Percentiles rank a stretch among this genome's conserved stretches.
Evolutionary conservation across 23 red algal species (phyloP).

Genomic region (Gracilaria vermiculophylla): DNA sequence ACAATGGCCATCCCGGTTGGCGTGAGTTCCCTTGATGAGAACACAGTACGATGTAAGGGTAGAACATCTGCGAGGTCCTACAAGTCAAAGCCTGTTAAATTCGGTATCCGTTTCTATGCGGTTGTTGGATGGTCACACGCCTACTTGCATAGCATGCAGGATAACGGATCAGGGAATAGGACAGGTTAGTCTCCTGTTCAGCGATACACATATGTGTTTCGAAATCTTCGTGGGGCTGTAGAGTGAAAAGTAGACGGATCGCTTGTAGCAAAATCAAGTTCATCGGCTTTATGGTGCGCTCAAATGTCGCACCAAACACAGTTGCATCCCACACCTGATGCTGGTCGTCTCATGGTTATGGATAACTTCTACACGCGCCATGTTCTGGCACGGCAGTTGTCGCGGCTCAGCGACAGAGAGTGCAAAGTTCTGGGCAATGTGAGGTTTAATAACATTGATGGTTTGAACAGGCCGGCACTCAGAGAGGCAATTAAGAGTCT

Average conservation of each 20-base stretch:
- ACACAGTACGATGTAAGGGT: not conserved
- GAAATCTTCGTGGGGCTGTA: conserved; percentile 9
- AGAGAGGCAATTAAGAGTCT: not conserved
- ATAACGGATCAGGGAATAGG: conserved; percentile 7
- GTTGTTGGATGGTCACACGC: not conserved
- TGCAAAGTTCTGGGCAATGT: not conserved
- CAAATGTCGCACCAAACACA: not conserved
- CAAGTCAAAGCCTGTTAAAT: conserved; percentile 18
- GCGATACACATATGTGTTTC: not conserved
- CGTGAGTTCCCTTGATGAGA: conserved; percentile 12
- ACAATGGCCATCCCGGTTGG: not conserved
- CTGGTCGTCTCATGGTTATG: not conserved
- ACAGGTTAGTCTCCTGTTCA: not conserved
- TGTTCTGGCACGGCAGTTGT: not conserved
- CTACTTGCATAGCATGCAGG: not conserved
- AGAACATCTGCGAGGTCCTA: not conserved
- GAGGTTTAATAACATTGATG: not conserved
- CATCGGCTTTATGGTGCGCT: not conserved
- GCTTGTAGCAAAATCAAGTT: not conserved
- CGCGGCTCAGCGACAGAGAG: not conserved
- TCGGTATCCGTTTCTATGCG: conserved; percentile 2
- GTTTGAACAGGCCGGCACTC: not conserved
- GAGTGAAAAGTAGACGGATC: not conserved
- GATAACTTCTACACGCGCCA: not conserved
- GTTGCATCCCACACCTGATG: not conserved